Percentiles rank a stretch among this genome's conserved stretches.
phyloP scores from a whole-genome alignment of 768 basidiomycete genomes.

The Pulveroboletus sp. region DNA sequence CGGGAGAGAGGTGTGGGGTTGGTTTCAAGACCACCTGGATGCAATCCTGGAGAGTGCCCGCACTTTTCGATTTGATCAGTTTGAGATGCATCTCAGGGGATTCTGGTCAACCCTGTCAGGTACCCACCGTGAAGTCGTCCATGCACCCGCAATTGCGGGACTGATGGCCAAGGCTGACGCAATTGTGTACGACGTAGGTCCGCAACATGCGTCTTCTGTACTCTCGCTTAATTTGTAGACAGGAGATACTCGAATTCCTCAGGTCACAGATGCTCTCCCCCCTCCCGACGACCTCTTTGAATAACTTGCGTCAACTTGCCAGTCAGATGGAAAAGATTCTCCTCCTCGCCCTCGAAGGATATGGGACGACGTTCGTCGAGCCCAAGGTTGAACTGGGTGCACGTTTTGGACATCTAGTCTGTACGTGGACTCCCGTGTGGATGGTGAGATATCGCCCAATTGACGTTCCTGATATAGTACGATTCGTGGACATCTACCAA shows the following conservation, averaged over 20 bases:
- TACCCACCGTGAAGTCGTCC: conserved; percentile 80
- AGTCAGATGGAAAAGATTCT: conserved; percentile 91
- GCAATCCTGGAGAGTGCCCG: conserved; percentile 72
- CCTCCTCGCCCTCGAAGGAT: conserved; percentile 72
- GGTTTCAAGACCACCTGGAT: conserved; percentile 91
- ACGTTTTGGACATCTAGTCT: conserved; percentile 84
- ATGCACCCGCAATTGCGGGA: conserved; percentile 83
- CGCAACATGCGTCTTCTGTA: neutral
- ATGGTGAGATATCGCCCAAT: neutral
- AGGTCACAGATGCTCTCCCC: conserved; percentile 81
- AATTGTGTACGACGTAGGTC: conserved; percentile 84
- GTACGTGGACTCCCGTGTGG: conserved; percentile 43
- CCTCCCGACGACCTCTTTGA: conserved; percentile 61
- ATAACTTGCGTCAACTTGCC: conserved; percentile 73
- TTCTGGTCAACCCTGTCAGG: conserved; percentile 79
- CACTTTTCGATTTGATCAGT: conserved; percentile 80
- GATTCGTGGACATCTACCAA: conserved; percentile 89
- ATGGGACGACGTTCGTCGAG: conserved; percentile 85
- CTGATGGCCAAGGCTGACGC: conserved; percentile 89
- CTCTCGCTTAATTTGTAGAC: conserved; percentile 19
- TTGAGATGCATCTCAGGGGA: conserved; percentile 78
- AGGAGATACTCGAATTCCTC: conserved; percentile 87
- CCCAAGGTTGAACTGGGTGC: conserved; percentile 89
- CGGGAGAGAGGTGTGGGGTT: conserved; percentile 84
- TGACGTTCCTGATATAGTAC: conserved; percentile 46